Evolutionary conservation across 345 rosid genomes (phyloP), one percentile per base, ranked within the genome.

Genomic region (Triadica sebifera): DNA sequence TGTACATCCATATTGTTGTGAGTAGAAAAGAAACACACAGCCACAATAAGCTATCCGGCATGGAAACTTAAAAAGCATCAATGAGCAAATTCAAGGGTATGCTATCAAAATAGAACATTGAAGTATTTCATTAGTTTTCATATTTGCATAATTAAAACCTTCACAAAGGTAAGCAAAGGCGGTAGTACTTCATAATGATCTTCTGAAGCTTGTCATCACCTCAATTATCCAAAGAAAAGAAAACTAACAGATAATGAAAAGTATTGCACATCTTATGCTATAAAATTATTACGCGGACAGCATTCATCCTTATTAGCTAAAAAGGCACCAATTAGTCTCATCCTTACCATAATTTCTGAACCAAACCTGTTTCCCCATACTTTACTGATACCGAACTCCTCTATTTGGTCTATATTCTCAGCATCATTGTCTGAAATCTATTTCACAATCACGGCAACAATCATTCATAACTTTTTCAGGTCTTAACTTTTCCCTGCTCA

Each of bases 1-100:
- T 22, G 73, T 84, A 75, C 74, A 64, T 59, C 65, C 75, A 69
- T 29, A 58, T 61, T 71, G 45, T 52, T 65, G 67, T 43, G 4
- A 12, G 61, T 57, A 51, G 76, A 52, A 70, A 64, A 38, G 25
- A 50, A n/a, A 38, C 24, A 38, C 65, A 73, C 62, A 66, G 45
- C 16, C 61, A 59, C 15, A 59, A 71, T 72, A 13, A 66, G 78
- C 39, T 39, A 57, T 55, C 60, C 16, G 37, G 0, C 19, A 58
- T 9, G 4, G 25, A 60, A 78, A n/a, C 66, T 62, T 19, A 71
- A 8, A 24, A 63, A 57, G 59, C 69, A 74, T 53, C 68, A 69
- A 75, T 5, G 16, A 29, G 38, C 17, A 67, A 37, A 56, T 53
- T 53, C 53, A 8, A 55, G 64, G 65, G 43, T 25, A 65, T 25